Base-by-base conservation (phyloP, 164 flowering plant species). In the Nelumbo lutea region DNA sequence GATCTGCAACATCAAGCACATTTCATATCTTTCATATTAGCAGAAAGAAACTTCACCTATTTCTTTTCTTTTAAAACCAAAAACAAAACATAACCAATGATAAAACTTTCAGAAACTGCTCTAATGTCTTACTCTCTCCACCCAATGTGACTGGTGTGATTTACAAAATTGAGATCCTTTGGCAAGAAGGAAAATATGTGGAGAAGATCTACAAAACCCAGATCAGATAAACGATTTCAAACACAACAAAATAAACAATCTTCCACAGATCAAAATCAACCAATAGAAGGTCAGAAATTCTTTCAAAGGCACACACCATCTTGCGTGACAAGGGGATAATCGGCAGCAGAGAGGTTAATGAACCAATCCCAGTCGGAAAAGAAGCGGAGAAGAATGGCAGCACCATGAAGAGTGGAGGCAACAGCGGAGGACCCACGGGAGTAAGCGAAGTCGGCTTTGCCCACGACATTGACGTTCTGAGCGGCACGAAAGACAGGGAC, bases 271-370 rank as follows among this genome's bases (percentile, higher is more conserved):
- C 56, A 73, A 14, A 27, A 42, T 57, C 70, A 50, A 48, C 66
- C 7, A 4, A 46, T 46, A 46, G 4, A 46, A 4, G 4, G 48
- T 1, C 48, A 46, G 48, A 4, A 46, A 46, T 4, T 4, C 7
- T 7, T 46, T 46, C 48, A 46, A 7, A 55, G 43, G 4, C 4
- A 47, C 66, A 50, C 80, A 92, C 99, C 99, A 75, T 95, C 99
- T 77, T 95, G 99, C 5, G 96, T 82, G 41, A 92, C 85, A 65
- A 95, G 94, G 3, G 99, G 99, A 73, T 95, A 95, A 79, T 92
- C 94, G 3, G 52, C 70, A 42, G 88, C 94, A 58, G 75, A 75
- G 43, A 95, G 85, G 67, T 80, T 83, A 45, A 95, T 71, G 62
- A 95, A 92, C 99, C 99, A 95, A 77, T 95, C 97, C 99, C 99